Percentiles rank a stretch among this genome's conserved stretches.
Conservation (phyloP, 305 asterid genomes). For the Fraxinus dipetala region DNA sequence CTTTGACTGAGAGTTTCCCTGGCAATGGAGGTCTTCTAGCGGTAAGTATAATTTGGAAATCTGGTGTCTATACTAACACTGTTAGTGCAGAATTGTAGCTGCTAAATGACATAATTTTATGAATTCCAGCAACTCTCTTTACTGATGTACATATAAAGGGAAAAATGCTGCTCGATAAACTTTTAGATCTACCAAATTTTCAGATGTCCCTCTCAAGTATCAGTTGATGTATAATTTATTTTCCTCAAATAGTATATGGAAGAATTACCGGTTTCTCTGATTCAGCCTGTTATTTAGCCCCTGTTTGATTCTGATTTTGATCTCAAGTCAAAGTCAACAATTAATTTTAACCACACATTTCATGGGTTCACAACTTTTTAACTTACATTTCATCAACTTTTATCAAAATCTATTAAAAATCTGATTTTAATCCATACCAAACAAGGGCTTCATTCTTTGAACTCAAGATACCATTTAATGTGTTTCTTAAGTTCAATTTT, state of each 20-base stretch:
- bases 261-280: not conserved
- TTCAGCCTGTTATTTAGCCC: not conserved
- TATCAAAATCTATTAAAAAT: too few species aligned
- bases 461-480: not conserved
- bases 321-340: too few species aligned
- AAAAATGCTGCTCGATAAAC: not conserved
- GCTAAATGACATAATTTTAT: not conserved
- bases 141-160: not conserved
- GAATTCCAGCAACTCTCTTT: not conserved
- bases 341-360: too few species aligned
- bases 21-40: slow-evolving; percentile 71
- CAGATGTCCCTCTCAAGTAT: not conserved
- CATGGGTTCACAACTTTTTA: too few species aligned
- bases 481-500: not conserved
- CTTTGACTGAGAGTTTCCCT: slow-evolving; percentile 82
- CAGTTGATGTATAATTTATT: not conserved
- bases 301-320: too few species aligned
- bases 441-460: not conserved
- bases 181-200: not conserved
- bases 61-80: not conserved
- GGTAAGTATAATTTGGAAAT: slow-evolving; percentile 35
- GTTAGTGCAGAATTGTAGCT: not conserved
- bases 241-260: not conserved
- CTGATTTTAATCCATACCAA: too few species aligned
- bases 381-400: too few species aligned